Percentiles rank a stretch among this genome's conserved stretches.
Conservation (phyloP, 768 basidiomycete genomes). For the Tulasnella sp. region DNA sequence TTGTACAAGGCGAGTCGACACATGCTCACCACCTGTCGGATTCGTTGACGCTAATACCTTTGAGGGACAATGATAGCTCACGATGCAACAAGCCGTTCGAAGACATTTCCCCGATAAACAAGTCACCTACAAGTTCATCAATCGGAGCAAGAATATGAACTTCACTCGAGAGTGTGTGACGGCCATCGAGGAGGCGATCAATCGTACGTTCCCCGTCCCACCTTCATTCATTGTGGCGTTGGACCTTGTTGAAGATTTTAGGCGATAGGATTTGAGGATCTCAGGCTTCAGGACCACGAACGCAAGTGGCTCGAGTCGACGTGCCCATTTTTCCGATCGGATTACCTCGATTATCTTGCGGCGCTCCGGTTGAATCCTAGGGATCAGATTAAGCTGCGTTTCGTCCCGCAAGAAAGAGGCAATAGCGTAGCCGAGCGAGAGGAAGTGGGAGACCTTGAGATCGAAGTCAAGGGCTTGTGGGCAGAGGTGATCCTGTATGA, state of each 20-base stretch:
- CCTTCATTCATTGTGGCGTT: neutral
- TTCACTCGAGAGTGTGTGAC: constrained; percentile 63
- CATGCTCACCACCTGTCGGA: constrained; percentile 6
- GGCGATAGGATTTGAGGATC: constrained; percentile 51
- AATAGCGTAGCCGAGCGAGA: constrained; percentile 16
- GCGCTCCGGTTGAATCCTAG: constrained; percentile 56
- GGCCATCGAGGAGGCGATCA: constrained; percentile 43
- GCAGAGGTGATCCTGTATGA: constrained; percentile 87
- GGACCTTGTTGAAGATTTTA: neutral
- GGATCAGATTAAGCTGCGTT: constrained; percentile 55
- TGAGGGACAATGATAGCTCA: constrained; percentile 43
- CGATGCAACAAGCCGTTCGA: constrained; percentile 90
- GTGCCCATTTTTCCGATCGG: constrained; percentile 63
- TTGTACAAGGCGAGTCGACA: constrained; percentile 68
- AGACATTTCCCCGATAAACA: constrained; percentile 60
- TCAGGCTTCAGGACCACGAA: constrained; percentile 53
- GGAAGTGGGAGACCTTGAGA: constrained; percentile 51
- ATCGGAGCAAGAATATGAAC: constrained; percentile 51
- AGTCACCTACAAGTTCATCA: constrained; percentile 72
- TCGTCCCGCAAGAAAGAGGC: constrained; percentile 48
- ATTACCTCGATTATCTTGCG: constrained; percentile 70
- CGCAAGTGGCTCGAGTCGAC: constrained; percentile 48
- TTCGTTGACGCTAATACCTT: neutral
- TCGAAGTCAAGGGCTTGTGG: constrained; percentile 68
- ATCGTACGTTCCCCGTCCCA: constrained; percentile 35